Conservation (phyloP, 352 stramenopile species). For the Globisporangium acanthophoron region DNA sequence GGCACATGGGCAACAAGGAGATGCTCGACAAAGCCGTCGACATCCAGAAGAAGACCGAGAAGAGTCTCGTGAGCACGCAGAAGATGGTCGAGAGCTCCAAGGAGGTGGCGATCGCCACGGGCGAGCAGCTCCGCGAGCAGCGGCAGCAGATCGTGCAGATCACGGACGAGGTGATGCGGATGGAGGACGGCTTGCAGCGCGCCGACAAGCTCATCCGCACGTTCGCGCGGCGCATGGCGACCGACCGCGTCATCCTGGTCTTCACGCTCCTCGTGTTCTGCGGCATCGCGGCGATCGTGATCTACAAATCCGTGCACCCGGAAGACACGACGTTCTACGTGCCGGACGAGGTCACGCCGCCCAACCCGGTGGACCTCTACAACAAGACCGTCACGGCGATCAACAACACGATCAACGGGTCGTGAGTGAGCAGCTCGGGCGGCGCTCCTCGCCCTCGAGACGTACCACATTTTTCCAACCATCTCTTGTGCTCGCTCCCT, state of each 20-base stretch:
- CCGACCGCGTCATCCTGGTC: conserved; percentile 75
- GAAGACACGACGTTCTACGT: conserved; percentile 80
- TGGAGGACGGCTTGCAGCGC: conserved; percentile 73
- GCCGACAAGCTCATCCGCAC: conserved; percentile 79
- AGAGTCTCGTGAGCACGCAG: conserved; percentile 77
- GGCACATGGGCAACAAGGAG: conserved; percentile 59
- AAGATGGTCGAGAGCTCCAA: conserved; percentile 87
- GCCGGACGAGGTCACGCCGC: conserved; percentile 77
- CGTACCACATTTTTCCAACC: background rate
- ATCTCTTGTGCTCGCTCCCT: background rate
- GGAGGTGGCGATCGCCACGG: conserved; percentile 71
- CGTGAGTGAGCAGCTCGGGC: conserved; percentile 6
- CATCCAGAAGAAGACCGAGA: conserved; percentile 83
- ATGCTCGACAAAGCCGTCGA: conserved; percentile 67
- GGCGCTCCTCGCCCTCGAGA: background rate
- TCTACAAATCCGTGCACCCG: conserved; percentile 79
- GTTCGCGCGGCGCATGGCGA: conserved; percentile 78
- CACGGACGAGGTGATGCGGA: conserved; percentile 85
- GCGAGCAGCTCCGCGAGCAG: conserved; percentile 72
- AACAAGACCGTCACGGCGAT: conserved; percentile 69
- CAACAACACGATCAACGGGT: conserved; percentile 43
- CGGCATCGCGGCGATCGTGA: conserved; percentile 74
- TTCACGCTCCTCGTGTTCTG: conserved; percentile 77
- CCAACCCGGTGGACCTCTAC: conserved; percentile 65
- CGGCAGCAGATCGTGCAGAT: conserved; percentile 85